Conservation (phyloP, 805 yeast genomes). For the Sugiyamaella americana region DNA sequence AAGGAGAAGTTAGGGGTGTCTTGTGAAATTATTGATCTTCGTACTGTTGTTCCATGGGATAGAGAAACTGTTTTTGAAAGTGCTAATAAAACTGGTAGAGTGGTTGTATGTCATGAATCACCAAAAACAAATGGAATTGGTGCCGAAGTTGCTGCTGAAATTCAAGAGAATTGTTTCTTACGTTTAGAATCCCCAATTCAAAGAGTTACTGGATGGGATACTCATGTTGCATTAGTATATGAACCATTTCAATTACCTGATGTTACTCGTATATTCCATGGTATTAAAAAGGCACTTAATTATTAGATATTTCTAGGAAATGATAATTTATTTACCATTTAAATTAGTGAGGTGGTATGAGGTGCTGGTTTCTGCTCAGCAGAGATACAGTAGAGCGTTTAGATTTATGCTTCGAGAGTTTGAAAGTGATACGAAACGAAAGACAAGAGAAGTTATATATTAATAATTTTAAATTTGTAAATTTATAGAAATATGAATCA, state of each 20-base stretch:
- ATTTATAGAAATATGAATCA: too few relatives aligned
- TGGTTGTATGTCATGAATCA: constrained; percentile 81
- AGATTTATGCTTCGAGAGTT: too few relatives aligned
- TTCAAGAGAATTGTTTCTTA: constrained; percentile 91
- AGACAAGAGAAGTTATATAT: too few relatives aligned
- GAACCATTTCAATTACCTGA: constrained; percentile 97
- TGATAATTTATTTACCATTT: too few relatives aligned
- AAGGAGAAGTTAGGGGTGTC: constrained; percentile 63
- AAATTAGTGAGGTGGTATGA: too few relatives aligned
- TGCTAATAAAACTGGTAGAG: constrained; percentile 82
- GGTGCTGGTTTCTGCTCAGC: too few relatives aligned
- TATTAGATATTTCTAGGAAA: too few relatives aligned
- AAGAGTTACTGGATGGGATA: constrained; percentile 94
- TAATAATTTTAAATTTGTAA: too few relatives aligned
- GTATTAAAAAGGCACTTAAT: constrained; percentile 25
- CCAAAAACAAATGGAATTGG: constrained; percentile 93
- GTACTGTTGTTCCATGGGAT: constrained; percentile 91
- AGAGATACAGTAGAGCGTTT: too few relatives aligned
- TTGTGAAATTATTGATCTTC: constrained; percentile 81
- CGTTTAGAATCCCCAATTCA: constrained; percentile 90
- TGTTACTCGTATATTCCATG: constrained; percentile 31
- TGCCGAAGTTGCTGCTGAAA: constrained; percentile 88
- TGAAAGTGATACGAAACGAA: too few relatives aligned
- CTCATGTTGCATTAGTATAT: constrained; percentile 92
- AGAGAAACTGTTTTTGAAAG: constrained; percentile 71